These are phyloP conservation scores for Trapa incisa DNA, from an alignment of 345 rosid species.

Conservation along the genomic window DNA sequence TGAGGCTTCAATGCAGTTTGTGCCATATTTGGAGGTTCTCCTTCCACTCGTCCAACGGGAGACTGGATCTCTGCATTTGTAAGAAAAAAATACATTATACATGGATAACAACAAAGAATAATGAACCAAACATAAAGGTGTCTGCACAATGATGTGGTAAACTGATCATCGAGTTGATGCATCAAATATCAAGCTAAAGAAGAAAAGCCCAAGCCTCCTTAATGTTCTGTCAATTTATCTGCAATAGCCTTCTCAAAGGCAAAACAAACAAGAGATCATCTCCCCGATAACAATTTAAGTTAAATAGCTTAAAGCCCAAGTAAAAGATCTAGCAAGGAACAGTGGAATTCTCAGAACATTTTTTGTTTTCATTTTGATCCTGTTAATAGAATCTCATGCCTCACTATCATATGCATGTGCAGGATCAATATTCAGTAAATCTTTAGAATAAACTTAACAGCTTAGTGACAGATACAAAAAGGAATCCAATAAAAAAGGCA, in stretches of 20 bases:
- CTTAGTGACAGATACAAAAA: neutral
- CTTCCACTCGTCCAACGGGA: conserved; percentile 38
- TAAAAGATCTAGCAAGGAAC: neutral
- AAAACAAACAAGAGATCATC: neutral
- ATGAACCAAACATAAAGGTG: neutral
- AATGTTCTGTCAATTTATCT: neutral
- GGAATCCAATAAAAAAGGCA: neutral
- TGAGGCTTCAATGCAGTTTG: conserved; percentile 27
- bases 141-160: neutral
- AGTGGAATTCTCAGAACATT: neutral
- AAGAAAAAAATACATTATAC: conserved; percentile 6
- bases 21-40: conserved; percentile 30
- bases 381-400: neutral
- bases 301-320: neutral
- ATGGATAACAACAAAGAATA: neutral
- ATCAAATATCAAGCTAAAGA: neutral
- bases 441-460: neutral
- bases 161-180: neutral
- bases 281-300: neutral
- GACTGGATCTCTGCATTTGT: conserved; percentile 48
- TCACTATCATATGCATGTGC: neutral
- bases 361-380: neutral
- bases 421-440: neutral
- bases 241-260: neutral
- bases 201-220: neutral